Percentiles rank a stretch among this genome's conserved stretches.
These are phyloP conservation scores for Elsinoe necatrix DNA, from an alignment of 2,329 filamentous ascomycete species.

Conservation along the genomic window DNA sequence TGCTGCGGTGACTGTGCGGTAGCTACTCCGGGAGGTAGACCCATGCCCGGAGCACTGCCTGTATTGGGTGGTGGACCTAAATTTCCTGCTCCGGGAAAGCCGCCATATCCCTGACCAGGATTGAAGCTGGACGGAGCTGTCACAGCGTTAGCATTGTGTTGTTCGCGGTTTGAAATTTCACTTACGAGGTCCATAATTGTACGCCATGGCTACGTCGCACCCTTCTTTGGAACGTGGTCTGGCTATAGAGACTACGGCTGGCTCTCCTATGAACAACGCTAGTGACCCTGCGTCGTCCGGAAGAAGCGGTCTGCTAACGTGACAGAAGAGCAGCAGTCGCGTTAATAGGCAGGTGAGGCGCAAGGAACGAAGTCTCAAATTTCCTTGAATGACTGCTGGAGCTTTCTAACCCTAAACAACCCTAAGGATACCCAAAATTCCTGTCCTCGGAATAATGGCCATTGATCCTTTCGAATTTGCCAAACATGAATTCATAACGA, in stretches of 20 bases:
- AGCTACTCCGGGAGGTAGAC: slow-evolving; percentile 68
- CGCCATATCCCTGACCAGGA: neutral
- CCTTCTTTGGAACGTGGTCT: neutral
- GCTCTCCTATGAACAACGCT: neutral
- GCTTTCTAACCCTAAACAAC: slow-evolving; percentile 11
- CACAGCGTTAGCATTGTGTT: neutral
- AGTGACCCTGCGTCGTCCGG: too few species aligned
- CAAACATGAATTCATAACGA: neutral
- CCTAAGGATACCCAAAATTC: slow-evolving; percentile 15
- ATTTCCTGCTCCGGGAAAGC: neutral
- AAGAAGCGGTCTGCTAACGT: neutral
- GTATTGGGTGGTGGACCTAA: slow-evolving; percentile 61
- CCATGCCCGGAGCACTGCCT: slow-evolving; percentile 56
- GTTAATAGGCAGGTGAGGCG: neutral
- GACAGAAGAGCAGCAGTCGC: neutral
- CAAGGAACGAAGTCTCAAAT: neutral
- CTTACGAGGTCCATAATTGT: slow-evolving; percentile 25
- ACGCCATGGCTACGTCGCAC: slow-evolving; percentile 24
- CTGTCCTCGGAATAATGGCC: neutral
- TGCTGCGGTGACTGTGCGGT: slow-evolving; percentile 65
- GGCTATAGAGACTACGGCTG: neutral
- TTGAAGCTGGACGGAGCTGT: slow-evolving; percentile 45
- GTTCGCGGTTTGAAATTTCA: neutral
- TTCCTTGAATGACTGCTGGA: neutral
- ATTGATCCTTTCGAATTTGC: neutral